These are phyloP conservation scores for Effrenium voratum DNA, from an alignment of 73 alveolate genomes.

Conservation along the genomic window DNA sequence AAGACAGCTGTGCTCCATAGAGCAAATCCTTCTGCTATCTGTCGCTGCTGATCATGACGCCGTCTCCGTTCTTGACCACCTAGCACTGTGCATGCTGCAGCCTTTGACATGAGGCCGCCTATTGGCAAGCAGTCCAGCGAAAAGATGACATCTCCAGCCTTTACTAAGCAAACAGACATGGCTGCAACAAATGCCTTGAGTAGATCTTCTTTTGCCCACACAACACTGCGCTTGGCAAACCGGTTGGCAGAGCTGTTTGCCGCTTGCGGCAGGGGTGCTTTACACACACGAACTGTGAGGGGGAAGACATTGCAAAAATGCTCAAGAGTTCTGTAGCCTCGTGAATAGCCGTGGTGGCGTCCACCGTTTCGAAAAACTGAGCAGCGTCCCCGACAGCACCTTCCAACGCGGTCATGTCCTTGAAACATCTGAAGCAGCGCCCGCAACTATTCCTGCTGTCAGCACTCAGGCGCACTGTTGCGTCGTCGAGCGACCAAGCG, in stretches of 20 bases:
- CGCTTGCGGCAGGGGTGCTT: not conserved
- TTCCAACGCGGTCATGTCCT: not conserved
- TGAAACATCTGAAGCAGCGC: not conserved
- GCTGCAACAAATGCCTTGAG: not conserved
- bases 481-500: constrained; percentile 15
- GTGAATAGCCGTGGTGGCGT: not conserved
- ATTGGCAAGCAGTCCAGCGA: not conserved
- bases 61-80: not conserved
- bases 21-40: not conserved
- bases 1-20: not conserved
- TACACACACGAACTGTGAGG: not conserved
- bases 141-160: not conserved
- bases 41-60: not conserved
- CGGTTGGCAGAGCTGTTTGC: not conserved
- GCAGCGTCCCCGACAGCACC: constrained; percentile 12
- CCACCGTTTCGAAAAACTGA: not conserved
- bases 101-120: constrained; percentile 13
- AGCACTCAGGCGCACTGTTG: not conserved
- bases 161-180: not conserved
- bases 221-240: not conserved
- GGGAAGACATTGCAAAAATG: not conserved
- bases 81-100: not conserved
- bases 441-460: too few species aligned
- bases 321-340: constrained; percentile 1
- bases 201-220: not conserved